These are phyloP conservation scores for Camelina laxa DNA, from an alignment of 345 rosid genomes.

Conservation along the genomic window DNA sequence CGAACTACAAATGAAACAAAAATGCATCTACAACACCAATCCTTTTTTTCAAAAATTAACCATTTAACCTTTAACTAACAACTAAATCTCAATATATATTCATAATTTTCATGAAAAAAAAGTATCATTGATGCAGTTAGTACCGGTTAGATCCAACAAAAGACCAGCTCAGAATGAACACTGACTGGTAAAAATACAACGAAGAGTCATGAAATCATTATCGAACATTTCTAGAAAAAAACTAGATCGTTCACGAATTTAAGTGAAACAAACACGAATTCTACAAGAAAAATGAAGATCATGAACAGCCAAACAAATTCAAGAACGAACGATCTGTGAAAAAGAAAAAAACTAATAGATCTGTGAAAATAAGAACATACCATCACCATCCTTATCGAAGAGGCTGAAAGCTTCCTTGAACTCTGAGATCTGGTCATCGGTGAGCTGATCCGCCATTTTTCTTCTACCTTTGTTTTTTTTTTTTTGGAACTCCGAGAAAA, in stretches of 20 bases:
- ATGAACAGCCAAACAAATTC: conserved; percentile 8
- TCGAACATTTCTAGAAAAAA: conserved; percentile 3
- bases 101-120: neutral
- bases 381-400: conserved; percentile 65
- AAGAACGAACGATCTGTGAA: neutral
- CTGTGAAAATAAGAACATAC: conserved; percentile 39
- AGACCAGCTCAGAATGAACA: neutral
- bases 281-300: neutral
- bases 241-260: conserved; percentile 26
- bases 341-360: neutral
- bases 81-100: neutral
- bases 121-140: neutral
- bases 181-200: neutral
- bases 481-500: conserved; percentile 11
- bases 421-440: conserved; percentile 60
- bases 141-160: too few species aligned
- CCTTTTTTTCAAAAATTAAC: neutral
- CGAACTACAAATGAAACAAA: neutral
- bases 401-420: conserved; percentile 50
- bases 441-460: conserved; percentile 60
- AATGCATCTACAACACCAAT: too few species aligned
- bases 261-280: conserved; percentile 22
- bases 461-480: neutral
- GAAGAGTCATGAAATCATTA: conserved; percentile 6
- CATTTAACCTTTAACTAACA: neutral